phyloP scores from a whole-genome alignment of 2,329 filamentous ascomycete species.

The Aspergillus jensenii region DNA sequence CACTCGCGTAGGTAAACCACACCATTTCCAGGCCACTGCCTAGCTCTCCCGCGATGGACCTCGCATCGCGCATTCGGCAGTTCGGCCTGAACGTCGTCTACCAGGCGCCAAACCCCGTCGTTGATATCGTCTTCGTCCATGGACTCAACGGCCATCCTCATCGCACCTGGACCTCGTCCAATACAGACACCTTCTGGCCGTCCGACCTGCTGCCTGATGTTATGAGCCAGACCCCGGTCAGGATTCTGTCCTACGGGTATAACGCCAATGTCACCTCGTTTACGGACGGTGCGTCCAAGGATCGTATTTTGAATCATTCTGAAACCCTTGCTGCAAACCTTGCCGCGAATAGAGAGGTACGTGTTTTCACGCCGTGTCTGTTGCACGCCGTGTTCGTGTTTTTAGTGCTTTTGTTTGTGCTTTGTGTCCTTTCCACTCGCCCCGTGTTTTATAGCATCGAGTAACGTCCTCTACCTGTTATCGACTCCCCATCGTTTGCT shows the following conservation, averaged over 20 bases:
- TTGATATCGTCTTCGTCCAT: conserved; percentile 67
- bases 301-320: conserved; percentile 70
- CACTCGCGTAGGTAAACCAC: not conserved
- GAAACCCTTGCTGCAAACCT: conserved; percentile 66
- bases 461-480: no score
- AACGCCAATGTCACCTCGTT: conserved; percentile 63
- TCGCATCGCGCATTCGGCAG: conserved; percentile 31
- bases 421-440: not conserved
- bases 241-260: conserved; percentile 72
- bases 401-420: not conserved
- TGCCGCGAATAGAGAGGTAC: conserved; percentile 59
- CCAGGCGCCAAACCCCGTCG: conserved; percentile 36
- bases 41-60: conserved; percentile 16
- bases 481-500: no score
- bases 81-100: conserved; percentile 46
- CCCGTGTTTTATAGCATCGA: no score
- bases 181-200: conserved; percentile 64
- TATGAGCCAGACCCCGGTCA: conserved; percentile 57
- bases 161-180: conserved; percentile 59
- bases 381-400: no score
- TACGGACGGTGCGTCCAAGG: conserved; percentile 56
- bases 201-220: conserved; percentile 63
- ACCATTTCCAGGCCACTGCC: not conserved
- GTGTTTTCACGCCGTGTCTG: conserved; percentile 13
- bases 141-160: conserved; percentile 67